phyloP scores from a whole-genome alignment of 331 rosid species.

The Acacia concinna region DNA sequence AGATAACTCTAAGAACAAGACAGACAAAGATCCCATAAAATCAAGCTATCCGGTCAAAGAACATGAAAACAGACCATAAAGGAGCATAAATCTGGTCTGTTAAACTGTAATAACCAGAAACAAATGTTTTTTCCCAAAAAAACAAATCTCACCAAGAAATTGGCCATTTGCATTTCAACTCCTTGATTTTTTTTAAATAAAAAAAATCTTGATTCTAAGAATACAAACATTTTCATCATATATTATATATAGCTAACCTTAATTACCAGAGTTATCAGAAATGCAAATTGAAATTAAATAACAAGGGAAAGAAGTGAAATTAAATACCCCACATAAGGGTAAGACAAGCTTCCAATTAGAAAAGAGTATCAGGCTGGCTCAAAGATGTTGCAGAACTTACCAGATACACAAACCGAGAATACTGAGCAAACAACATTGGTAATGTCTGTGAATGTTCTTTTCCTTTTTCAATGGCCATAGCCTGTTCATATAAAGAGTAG shows the following conservation, averaged over 20 bases:
- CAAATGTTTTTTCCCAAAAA: too few relatives aligned
- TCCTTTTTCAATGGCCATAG: constrained; percentile 93
- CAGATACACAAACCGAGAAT: constrained; percentile 84
- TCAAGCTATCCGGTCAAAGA: not conserved
- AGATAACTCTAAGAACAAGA: constrained; percentile 26
- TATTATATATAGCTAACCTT: not conserved
- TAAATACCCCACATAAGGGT: not conserved
- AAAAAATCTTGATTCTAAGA: not conserved
- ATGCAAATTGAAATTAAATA: not conserved
- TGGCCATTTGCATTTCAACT: not conserved
- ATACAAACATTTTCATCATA: not conserved
- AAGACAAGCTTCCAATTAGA: not conserved
- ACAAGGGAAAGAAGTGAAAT: not conserved
- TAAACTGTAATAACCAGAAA: not conserved
- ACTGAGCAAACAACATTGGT: constrained; percentile 84
- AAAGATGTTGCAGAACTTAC: constrained; percentile 49
- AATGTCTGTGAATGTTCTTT: constrained; percentile 89
- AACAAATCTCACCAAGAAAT: not conserved
- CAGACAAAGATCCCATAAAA: not conserved
- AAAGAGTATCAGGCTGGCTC: not conserved
- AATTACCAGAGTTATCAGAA: not conserved
- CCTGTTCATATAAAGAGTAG: constrained; percentile 79
- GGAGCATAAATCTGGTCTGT: not conserved
- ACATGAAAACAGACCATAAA: not conserved
- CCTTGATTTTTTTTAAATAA: not conserved